Conservation (phyloP, 1,284 basidiomycete species). For the Ganoderma boninense region DNA sequence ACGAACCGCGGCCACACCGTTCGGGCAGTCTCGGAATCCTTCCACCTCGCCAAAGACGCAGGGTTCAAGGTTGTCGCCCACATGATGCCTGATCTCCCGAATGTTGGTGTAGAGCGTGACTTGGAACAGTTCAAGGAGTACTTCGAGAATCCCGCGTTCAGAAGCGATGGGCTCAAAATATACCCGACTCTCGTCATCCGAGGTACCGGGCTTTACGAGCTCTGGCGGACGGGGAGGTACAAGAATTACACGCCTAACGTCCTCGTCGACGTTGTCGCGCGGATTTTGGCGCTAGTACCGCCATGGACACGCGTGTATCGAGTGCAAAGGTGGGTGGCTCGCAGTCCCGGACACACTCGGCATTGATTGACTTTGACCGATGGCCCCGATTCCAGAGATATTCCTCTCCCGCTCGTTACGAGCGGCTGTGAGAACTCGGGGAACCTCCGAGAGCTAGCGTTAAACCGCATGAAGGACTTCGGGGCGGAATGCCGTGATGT, state of each 20-base stretch:
- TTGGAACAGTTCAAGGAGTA: constrained; percentile 99
- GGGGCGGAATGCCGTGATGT: constrained; percentile 98
- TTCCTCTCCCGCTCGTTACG: constrained; percentile 93
- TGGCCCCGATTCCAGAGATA: constrained; percentile 69
- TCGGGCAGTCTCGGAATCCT: constrained; percentile 96
- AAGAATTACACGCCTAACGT: constrained; percentile 99
- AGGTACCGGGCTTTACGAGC: constrained; percentile 96
- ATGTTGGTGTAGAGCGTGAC: constrained; percentile 96
- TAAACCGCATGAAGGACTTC: constrained; percentile 99
- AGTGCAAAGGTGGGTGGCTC: constrained; percentile 78
- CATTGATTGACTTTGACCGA: constrained; percentile 19
- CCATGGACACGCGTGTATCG: constrained; percentile 99
- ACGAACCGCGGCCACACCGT: constrained; percentile 99
- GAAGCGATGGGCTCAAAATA: constrained; percentile 97
- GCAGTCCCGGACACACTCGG: constrained; percentile 7
- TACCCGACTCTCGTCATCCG: constrained; percentile 99
- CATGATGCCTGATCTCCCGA: constrained; percentile 99
- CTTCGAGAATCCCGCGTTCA: constrained; percentile 98
- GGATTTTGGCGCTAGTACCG: constrained; percentile 96
- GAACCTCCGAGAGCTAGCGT: constrained; percentile 94
- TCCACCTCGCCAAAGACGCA: constrained; percentile 98
- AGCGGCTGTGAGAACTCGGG: constrained; percentile 98
- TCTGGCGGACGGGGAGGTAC: constrained; percentile 96
- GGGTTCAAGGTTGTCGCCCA: constrained; percentile 99
- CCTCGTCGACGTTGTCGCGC: constrained; percentile 95